Evolutionary conservation across 108 stramenopile species (phyloP), one percentile per base, ranked within the genome.

Genomic region (Cyclotella atomus): DNA sequence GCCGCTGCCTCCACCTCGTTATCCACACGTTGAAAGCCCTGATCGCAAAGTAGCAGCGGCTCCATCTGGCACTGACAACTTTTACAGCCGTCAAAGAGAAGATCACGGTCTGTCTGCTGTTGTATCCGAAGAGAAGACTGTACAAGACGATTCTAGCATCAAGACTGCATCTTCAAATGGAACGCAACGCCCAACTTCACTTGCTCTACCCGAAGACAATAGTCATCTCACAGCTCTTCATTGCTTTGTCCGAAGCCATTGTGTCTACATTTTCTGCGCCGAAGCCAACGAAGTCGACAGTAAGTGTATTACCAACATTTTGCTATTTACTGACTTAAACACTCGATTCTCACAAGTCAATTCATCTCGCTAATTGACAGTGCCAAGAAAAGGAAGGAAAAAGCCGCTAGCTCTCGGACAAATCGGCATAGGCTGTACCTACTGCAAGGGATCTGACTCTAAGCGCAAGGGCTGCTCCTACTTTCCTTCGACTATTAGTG

Each of bases 341-440:
- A n/a, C n/a, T 41, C 38, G 38, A 41, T 7, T 41, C 38, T 41
- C 12, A 41, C 38, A 7, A 41, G 12, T 41, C 38, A 12, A 41
- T 9, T 41, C 12, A 9, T 12, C 38, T 41, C 12, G 7, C 12
- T 12, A 41, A 41, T 9, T 41, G 38, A 9, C 81, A 53, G 84
- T 84, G 12, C 92, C 92, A 14, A 76, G 84, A 59, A 91, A 89
- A 67, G 90, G 90, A 49, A 88, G 89, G 74, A 76, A 89, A 38
- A 94, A 90, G 61, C 85, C 88, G 33, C 81, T 94, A 53, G 75
- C 77, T 35, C 72, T 95, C 21, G 91, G 91, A 6, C 94, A 95
- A 53, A 84, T 95, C 29, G 94, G 94, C 7, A 89, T 95, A 69
- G 85, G 94, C 24, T 95, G 94, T 62, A 84, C 87, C 28, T 87